phyloP scores from a whole-genome alignment of 805 yeast genomes.

The Kazachstania africana region DNA sequence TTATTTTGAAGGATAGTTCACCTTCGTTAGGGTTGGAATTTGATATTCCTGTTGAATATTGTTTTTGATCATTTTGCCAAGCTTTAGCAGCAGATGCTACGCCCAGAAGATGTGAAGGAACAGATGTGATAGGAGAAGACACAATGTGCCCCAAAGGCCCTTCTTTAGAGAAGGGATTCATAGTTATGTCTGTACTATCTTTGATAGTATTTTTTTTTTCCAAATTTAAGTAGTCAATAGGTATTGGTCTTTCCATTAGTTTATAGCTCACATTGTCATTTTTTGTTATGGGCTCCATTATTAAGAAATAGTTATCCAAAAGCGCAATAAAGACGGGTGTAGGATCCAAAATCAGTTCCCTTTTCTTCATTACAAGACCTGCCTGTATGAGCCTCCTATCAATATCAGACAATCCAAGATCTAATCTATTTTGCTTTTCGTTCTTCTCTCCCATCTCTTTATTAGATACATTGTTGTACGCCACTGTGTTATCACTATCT shows the following conservation, averaged over 20 bases:
- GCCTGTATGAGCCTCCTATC: slow-evolving; percentile 45
- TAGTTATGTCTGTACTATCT: slow-evolving; percentile 2
- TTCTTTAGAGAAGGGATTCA: slow-evolving; percentile 2
- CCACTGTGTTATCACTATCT: slow-evolving; percentile 15
- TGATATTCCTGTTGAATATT: slow-evolving; percentile 7
- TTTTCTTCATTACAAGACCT: slow-evolving; percentile 48
- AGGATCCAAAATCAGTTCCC: slow-evolving; percentile 54
- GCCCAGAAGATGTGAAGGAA: slow-evolving; percentile 13
- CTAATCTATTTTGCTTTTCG: slow-evolving; percentile 14
- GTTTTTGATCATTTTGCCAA: background rate
- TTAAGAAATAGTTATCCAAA: slow-evolving; percentile 58
- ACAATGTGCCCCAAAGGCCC: slow-evolving; percentile 1
- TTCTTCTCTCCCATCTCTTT: background rate
- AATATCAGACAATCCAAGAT: slow-evolving; percentile 40
- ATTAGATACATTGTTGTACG: slow-evolving; percentile 15
- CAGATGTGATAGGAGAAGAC: slow-evolving; percentile 11
- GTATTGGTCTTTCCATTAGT: slow-evolving; percentile 48
- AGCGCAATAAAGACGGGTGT: slow-evolving; percentile 41
- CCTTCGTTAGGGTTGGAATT: slow-evolving; percentile 7
- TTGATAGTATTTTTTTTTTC: slow-evolving; percentile 30
- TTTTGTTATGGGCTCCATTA: slow-evolving; percentile 45
- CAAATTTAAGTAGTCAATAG: slow-evolving; percentile 44
- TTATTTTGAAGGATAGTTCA: slow-evolving; percentile 34
- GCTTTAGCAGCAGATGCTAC: slow-evolving; percentile 10
- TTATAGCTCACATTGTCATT: slow-evolving; percentile 27